Evolutionary conservation across 805 yeast genomes (phyloP).

Genomic region (Ogataea pignaliae): DNA sequence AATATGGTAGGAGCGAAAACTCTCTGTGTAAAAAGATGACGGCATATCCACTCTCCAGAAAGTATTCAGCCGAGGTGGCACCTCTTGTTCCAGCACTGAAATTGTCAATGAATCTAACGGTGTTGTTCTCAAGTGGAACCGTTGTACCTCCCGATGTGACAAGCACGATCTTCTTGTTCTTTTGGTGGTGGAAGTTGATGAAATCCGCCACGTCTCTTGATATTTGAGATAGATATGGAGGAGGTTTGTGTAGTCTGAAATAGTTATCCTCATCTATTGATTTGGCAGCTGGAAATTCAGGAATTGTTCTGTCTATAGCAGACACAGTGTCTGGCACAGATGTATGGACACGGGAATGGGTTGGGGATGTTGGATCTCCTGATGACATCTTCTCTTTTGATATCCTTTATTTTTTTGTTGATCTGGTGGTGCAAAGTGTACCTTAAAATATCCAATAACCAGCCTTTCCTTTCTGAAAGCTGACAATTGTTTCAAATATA

Average conservation of each 20-base stretch:
- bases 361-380: slow-evolving; percentile 12
- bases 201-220: slow-evolving; percentile 55
- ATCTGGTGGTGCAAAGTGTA: no score
- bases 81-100: slow-evolving; percentile 98
- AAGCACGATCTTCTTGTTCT: slow-evolving; percentile 54
- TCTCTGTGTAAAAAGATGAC: slow-evolving; percentile 92
- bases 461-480: no score
- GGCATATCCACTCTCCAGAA: slow-evolving; percentile 80
- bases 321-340: slow-evolving; percentile 63
- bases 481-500: no score
- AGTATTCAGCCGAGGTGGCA: slow-evolving; percentile 91
- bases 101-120: slow-evolving; percentile 94
- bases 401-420: background rate
- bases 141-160: slow-evolving; percentile 98
- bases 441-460: no score
- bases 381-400: background rate
- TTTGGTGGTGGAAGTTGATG: slow-evolving; percentile 47
- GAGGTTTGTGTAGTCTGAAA: slow-evolving; percentile 69
- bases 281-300: slow-evolving; percentile 75
- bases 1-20: slow-evolving; percentile 85
- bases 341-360: slow-evolving; percentile 42
- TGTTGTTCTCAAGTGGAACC: slow-evolving; percentile 94
- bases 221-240: slow-evolving; percentile 64
- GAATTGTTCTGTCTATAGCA: slow-evolving; percentile 77
- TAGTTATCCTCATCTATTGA: slow-evolving; percentile 69